Evolutionary conservation across 495 filamentous ascomycete species (phyloP).

Genomic region (Trichocladium antarcticum): DNA sequence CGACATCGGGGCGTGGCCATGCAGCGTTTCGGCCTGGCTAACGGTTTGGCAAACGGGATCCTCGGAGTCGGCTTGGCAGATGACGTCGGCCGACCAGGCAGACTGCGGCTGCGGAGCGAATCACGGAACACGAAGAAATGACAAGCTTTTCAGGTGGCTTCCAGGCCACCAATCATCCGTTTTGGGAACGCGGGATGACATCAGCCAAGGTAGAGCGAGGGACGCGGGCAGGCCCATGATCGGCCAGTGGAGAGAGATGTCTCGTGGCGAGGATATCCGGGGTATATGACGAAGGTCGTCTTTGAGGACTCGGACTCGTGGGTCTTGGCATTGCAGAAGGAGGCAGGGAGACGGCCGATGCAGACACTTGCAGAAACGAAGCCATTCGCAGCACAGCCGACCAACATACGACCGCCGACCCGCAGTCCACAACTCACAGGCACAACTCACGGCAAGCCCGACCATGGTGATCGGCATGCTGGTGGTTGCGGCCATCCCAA

Average conservation of each 20-base stretch:
- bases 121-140: slow-evolving; percentile 2
- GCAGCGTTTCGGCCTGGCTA: neutral
- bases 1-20: slow-evolving; percentile 14
- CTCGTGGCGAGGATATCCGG: neutral
- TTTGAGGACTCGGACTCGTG: neutral
- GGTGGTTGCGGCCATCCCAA: slow-evolving; percentile 37
- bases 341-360: too few species aligned
- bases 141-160: slow-evolving; percentile 14
- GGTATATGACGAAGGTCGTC: slow-evolving; percentile 15
- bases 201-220: too few species aligned
- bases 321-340: too few species aligned
- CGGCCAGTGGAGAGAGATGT: too few species aligned
- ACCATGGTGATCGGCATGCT: slow-evolving; percentile 39
- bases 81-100: neutral
- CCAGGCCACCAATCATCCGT: neutral
- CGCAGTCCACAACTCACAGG: neutral
- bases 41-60: neutral
- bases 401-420: too few species aligned
- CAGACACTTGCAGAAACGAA: too few species aligned
- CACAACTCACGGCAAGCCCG: neutral
- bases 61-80: neutral
- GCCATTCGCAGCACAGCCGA: neutral
- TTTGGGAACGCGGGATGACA: slow-evolving; percentile 12
- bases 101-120: neutral
- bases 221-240: too few species aligned